phyloP scores from a whole-genome alignment of 225 moss, liverwort and hornwort species.

The Ulota crispa region DNA sequence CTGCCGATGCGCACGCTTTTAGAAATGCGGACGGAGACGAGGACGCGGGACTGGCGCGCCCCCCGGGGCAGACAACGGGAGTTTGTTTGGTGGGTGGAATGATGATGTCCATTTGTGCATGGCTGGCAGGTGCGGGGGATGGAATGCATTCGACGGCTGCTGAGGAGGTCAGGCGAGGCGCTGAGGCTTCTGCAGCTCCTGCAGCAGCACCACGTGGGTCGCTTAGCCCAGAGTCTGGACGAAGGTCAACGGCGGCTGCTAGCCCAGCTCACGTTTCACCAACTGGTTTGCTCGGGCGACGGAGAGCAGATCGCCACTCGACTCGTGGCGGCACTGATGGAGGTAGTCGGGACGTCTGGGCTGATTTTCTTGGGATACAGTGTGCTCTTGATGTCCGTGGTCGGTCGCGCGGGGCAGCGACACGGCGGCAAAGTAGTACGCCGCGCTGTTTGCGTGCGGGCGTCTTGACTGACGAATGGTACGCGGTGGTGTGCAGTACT shows the following conservation, averaged over 20 bases:
- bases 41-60: background rate
- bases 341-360: constrained; percentile 48
- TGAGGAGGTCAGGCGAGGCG: constrained; percentile 96
- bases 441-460: background rate
- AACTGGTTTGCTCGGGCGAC: constrained; percentile 86
- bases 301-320: constrained; percentile 97
- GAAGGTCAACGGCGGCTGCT: constrained; percentile 63
- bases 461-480: background rate
- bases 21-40: background rate
- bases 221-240: constrained; percentile 85
- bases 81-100: background rate
- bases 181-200: constrained; percentile 85
- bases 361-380: background rate
- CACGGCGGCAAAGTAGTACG: background rate
- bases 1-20: background rate
- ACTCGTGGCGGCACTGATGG: constrained; percentile 97
- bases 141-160: constrained; percentile 90
- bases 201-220: constrained; percentile 92
- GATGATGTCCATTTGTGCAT: constrained; percentile 3
- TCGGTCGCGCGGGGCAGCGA: background rate
- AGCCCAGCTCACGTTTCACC: constrained; percentile 83
- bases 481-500: constrained; percentile 60
- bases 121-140: constrained; percentile 82
- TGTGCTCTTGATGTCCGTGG: background rate
- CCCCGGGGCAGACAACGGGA: background rate